These are phyloP conservation scores for Solanum virginianum DNA, from an alignment of 257 asterid species.

Conservation along the genomic window DNA sequence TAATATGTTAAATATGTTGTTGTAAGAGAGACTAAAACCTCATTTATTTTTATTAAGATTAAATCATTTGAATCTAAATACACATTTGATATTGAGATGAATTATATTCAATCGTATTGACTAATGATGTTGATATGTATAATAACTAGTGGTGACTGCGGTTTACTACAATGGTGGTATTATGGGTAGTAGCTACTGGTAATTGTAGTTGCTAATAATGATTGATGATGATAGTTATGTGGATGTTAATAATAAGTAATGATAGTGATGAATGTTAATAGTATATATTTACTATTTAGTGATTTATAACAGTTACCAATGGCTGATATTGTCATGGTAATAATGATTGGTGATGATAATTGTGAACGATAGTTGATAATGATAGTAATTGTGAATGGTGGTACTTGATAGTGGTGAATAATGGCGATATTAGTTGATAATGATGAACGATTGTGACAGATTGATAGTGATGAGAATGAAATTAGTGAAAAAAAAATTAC, in stretches of 20 bases:
- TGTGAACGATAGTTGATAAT: neutral
- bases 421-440: too few species aligned
- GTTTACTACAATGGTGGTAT: neutral
- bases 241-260: neutral
- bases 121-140: too few species aligned
- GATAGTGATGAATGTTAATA: neutral
- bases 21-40: too few species aligned
- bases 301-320: neutral
- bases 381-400: neutral
- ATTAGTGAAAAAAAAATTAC: neutral
- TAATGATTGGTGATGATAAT: neutral
- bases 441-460: neutral
- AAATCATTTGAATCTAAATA: too few species aligned
- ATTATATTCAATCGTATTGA: neutral
- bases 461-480: accelerated
- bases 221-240: neutral
- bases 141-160: neutral
- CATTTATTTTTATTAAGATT: too few species aligned
- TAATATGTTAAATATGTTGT: too few species aligned
- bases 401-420: neutral
- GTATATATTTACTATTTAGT: neutral
- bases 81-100: too few species aligned
- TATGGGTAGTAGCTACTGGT: neutral
- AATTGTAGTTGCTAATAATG: neutral
- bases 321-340: neutral